phyloP scores from a whole-genome alignment of 495 filamentous ascomycete species.

The Annulohypoxylon maeteangense region DNA sequence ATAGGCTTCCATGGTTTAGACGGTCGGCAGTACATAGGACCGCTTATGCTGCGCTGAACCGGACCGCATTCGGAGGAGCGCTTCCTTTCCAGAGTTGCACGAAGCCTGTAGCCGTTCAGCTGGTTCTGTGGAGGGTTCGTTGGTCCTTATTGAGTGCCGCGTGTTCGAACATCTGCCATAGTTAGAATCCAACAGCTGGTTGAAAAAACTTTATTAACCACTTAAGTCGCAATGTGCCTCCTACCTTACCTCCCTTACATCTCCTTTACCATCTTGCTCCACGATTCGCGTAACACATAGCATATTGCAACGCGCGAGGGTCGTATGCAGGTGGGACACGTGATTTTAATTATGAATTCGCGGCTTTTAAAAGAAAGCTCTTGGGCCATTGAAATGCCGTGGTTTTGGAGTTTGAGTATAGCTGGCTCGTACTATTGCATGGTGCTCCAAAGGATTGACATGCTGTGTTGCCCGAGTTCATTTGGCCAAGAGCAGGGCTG shows the following conservation, averaged over 20 bases:
- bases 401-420: conserved; percentile 33
- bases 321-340: conserved; percentile 41
- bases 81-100: conserved; percentile 39
- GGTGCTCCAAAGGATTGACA: conserved; percentile 35
- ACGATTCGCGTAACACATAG: conserved; percentile 20
- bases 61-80: conserved; percentile 43
- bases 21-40: conserved; percentile 24
- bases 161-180: conserved; percentile 6
- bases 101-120: conserved; percentile 45
- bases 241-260: conserved; percentile 2
- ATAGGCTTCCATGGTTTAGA: conserved; percentile 7
- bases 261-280: conserved; percentile 11
- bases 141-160: conserved; percentile 8
- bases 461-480: conserved; percentile 32
- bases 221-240: conserved; percentile 17
- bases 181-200: conserved; percentile 17
- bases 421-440: conserved; percentile 36
- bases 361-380: conserved; percentile 12
- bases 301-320: conserved; percentile 38
- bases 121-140: conserved; percentile 18
- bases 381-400: conserved; percentile 32
- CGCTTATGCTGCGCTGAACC: conserved; percentile 37
- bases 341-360: conserved; percentile 32
- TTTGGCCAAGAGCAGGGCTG: conserved; percentile 34
- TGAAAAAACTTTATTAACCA: conserved; percentile 18